phyloP scores from a whole-genome alignment of 2,329 filamentous ascomycete genomes.

The Mariannaea elegans region DNA sequence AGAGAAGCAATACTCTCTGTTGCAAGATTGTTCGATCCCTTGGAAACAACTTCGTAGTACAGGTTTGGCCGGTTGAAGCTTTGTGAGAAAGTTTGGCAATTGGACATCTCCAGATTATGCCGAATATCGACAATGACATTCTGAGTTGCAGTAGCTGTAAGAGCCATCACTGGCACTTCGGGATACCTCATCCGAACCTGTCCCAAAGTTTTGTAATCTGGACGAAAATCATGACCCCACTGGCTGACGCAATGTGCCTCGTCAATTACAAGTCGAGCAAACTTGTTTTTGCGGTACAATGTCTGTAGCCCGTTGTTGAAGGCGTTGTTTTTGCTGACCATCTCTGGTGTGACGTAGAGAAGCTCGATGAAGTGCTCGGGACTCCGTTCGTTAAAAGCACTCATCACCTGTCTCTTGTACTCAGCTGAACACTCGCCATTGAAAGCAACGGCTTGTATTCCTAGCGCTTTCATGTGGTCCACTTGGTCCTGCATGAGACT shows the following conservation, averaged over 20 bases:
- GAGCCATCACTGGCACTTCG: constrained; percentile 87
- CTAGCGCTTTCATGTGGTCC: constrained; percentile 76
- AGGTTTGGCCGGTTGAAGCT: constrained; percentile 98
- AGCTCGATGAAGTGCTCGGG: constrained; percentile 84
- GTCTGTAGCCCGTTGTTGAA: constrained; percentile 73
- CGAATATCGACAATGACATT: constrained; percentile 94
- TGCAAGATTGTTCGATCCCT: constrained; percentile 64
- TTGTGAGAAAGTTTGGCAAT: constrained; percentile 83
- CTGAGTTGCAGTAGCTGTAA: constrained; percentile 94
- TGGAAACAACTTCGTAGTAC: constrained; percentile 83
- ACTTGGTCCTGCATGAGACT: constrained; percentile 99
- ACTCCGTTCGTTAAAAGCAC: constrained; percentile 66
- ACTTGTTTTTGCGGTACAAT: constrained; percentile 74
- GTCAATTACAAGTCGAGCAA: constrained; percentile 94
- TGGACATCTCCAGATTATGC: constrained; percentile 84
- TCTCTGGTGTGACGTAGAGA: constrained; percentile 96
- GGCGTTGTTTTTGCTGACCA: constrained; percentile 82
- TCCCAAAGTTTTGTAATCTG: constrained; percentile 91
- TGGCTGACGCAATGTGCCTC: constrained; percentile 99
- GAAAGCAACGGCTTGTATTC: constrained; percentile 82
- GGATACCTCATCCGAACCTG: constrained; percentile 76
- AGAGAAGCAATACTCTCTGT: constrained; percentile 64
- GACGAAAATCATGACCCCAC: constrained; percentile 98
- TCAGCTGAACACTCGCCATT: constrained; percentile 77
- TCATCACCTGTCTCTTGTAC: constrained; percentile 73